Base-by-base conservation (phyloP, 2,329 filamentous ascomycete species). In the Diatrype stigma region DNA sequence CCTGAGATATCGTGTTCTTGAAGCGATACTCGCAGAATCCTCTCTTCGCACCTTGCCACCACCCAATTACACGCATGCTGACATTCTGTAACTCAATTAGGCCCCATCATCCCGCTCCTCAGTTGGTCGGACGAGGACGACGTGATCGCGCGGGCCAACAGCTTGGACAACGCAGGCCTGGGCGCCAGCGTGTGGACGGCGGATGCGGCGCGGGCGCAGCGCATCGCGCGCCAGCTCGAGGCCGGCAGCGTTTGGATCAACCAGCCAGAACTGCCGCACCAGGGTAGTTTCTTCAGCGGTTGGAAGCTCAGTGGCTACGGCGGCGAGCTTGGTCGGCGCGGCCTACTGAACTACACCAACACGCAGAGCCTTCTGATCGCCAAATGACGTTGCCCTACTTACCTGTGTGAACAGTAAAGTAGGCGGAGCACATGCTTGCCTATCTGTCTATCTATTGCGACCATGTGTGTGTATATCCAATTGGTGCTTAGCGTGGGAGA, bases 151-250 rank as follows among this genome's bases (percentile, higher is more conserved):
- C 73, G 80, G 3, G 81, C 90, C 49, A 96, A 96, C 40, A 44
- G 40, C 70, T 96, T 93, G 78, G 97, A 99, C 79, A 94, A 91
- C 66, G 76, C 80, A 10, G 81, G 95, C 60, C 91, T 87, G 60
- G 91, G 96, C 60, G 88, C 86, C 49, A 81, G 80, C 0, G 75
- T 86, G 0, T 86, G 81, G 72, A 78, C 72, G 16, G 72, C 70
- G 16, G 79, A 86, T 51, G 50, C 80, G 1, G 67, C 66, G 1
- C 68, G 73, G 3, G 82, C 80, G 0, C 71, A 73, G 30, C 67
- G 69, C 3, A 76, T 86, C 40, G 82, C 79, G 0, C 63, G 73
- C 26, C 71, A 75, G 45, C 63, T 87, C 11, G 76, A 84, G 57
- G 75, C 79, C 0, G 83, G 83, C 0, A 77, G 69, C 11, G 78